Evolutionary conservation across 805 yeast genomes (phyloP), one percentile per base, ranked within the genome.

Genomic region (Metschnikowia reukaufii): DNA sequence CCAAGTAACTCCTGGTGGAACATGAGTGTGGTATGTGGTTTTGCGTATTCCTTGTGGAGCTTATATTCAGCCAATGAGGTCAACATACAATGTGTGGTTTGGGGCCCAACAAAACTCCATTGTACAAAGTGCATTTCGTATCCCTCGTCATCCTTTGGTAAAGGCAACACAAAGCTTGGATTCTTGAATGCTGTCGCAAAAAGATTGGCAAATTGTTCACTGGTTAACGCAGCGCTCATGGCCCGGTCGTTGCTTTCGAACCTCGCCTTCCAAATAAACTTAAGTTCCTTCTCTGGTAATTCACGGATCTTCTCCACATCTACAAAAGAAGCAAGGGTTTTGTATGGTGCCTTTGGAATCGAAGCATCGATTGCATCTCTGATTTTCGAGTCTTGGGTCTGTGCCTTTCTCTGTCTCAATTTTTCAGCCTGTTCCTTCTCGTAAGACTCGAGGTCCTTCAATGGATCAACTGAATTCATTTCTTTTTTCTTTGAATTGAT

Each of bases 1-100:
- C 73, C 66, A 4, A 68, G 70, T 42, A 92, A 68, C 46, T 94
- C 97, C 36, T 84, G 81, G 68, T 92, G 97, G 73, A 92, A 86
- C 66, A 83, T 81, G 52, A 94, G 72, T 0, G 96, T 88, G 0
- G 97, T 89, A 65, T 94, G 98, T 1, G 99, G 98, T 62, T 88
- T 84, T 8, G 99, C 96, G 66, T 76, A 94, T 62, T 92, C 97
- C 46, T 80, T 81, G 61, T 92, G 97, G 23, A 90, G 76, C 65
- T 92, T 90, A 67, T 82, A 94, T 67, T 94, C 98, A 1, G 94
- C 91, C 53, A 94, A 76, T 0, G 97, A 83, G 1, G 99, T 94
- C 57, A 94, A 74, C 78, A 94, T 77, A 62, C 96, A 88, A 68
- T 94, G 97, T 1, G 88, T 74, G 2, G 97, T 91, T 35, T 81